Conservation (phyloP, 345 rosid genomes). For the Eucalyptus rudis region DNA sequence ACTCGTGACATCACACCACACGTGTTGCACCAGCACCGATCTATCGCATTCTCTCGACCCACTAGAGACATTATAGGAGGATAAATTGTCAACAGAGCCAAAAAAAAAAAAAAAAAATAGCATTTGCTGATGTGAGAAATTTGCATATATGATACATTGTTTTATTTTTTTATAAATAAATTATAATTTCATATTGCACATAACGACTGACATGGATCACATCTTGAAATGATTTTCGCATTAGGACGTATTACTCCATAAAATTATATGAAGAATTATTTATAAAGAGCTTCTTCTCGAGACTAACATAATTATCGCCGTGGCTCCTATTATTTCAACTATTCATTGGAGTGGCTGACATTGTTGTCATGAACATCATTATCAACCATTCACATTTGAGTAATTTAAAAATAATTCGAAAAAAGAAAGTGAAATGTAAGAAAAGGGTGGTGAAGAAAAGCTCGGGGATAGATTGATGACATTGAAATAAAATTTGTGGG, state of each 20-base stretch:
- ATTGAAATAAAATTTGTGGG: not conserved
- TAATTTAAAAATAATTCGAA: not conserved
- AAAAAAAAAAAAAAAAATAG: too few species aligned
- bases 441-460: not conserved
- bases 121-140: too few species aligned
- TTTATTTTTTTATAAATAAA: too few species aligned
- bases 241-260: too few species aligned
- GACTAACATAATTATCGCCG: not conserved
- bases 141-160: too few species aligned
- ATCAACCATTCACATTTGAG: not conserved
- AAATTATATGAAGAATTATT: too few species aligned
- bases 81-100: not conserved
- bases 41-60: not conserved
- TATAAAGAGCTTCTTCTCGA: not conserved
- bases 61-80: not conserved
- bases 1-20: not conserved
- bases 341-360: fast-evolving
- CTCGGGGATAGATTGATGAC: not conserved
- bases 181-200: too few species aligned
- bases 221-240: too few species aligned
- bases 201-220: too few species aligned
- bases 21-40: not conserved
- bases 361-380: fast-evolving
- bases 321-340: fast-evolving
- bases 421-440: not conserved